A percentile compares a stretch with the other conserved stretches of the same genome.
Conservation (phyloP, 352 stramenopile genomes). For the Pythium guiyangense region DNA sequence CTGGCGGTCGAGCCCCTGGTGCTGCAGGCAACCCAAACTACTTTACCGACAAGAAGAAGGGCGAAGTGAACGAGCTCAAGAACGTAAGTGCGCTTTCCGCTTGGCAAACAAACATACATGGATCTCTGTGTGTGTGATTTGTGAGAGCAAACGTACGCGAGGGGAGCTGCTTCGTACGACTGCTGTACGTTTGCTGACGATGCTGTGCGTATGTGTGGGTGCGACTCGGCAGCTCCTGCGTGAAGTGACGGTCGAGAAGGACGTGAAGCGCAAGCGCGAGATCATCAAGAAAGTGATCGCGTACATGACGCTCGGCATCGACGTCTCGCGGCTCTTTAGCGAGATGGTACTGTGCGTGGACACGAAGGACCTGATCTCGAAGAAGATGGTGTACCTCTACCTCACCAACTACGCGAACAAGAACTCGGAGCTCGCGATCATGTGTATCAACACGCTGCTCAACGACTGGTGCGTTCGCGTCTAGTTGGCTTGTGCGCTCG, state of each 20-base stretch:
- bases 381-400: slow-evolving; percentile 99
- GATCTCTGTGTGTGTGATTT: too few species aligned
- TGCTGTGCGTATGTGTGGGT: too few species aligned
- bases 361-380: slow-evolving; percentile 98
- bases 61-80: slow-evolving; percentile 94
- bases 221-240: slow-evolving; percentile 56
- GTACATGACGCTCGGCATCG: slow-evolving; percentile 99
- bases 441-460: slow-evolving; percentile 99
- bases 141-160: too few species aligned
- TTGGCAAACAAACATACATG: background rate
- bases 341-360: slow-evolving; percentile 98
- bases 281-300: slow-evolving; percentile 99
- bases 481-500: background rate
- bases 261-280: slow-evolving; percentile 97
- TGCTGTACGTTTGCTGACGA: too few species aligned
- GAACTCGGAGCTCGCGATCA: slow-evolving; percentile 98
- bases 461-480: slow-evolving; percentile 93
- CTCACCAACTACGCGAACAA: slow-evolving; percentile 98
- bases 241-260: slow-evolving; percentile 95
- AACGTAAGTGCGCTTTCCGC: slow-evolving; percentile 53
- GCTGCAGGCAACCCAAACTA: slow-evolving; percentile 61
- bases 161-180: too few species aligned
- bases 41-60: slow-evolving; percentile 93
- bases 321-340: slow-evolving; percentile 98
- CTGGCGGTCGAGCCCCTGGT: slow-evolving; percentile 18